Evolutionary conservation across 2,329 filamentous ascomycete species (phyloP).

Genomic region (Hortaea werneckii): DNA sequence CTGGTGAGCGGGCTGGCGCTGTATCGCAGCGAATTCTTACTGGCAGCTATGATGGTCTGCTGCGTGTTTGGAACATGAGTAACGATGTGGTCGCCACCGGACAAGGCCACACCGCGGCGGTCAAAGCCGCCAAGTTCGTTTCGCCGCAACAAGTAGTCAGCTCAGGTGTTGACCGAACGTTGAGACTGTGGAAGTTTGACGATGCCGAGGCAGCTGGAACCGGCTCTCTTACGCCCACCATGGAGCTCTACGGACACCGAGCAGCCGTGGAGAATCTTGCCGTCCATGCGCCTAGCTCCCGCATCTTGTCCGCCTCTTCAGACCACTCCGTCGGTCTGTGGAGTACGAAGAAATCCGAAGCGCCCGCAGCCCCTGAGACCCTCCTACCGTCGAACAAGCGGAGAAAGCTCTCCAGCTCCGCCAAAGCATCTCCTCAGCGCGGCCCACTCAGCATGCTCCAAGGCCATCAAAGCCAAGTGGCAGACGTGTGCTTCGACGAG

Average conservation of each 20-base stretch:
- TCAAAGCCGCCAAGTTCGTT: slow-evolving; percentile 78
- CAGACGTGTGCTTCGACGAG: slow-evolving; percentile 74
- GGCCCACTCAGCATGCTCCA: slow-evolving; percentile 67
- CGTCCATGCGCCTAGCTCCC: slow-evolving; percentile 61
- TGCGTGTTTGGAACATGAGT: slow-evolving; percentile 82
- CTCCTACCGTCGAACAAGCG: slow-evolving; percentile 65
- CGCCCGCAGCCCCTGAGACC: slow-evolving; percentile 60
- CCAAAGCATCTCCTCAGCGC: slow-evolving; percentile 52
- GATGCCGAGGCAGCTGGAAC: slow-evolving; percentile 49
- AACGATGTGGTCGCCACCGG: slow-evolving; percentile 77
- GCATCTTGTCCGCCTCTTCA: slow-evolving; percentile 74
- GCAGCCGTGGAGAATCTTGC: slow-evolving; percentile 64
- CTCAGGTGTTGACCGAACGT: slow-evolving; percentile 70
- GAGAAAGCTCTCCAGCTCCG: slow-evolving; percentile 54
- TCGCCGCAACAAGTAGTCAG: slow-evolving; percentile 71
- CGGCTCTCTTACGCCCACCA: slow-evolving; percentile 53
- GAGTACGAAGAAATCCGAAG: slow-evolving; percentile 67
- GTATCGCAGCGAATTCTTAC: slow-evolving; percentile 66
- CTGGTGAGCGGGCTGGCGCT: slow-evolving; percentile 35
- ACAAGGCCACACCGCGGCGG: slow-evolving; percentile 58
- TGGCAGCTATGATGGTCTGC: slow-evolving; percentile 81
- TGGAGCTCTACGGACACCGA: slow-evolving; percentile 78
- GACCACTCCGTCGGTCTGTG: slow-evolving; percentile 83
- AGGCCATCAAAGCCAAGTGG: slow-evolving; percentile 63
- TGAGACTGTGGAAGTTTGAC: slow-evolving; percentile 82